phyloP scores from a whole-genome alignment of 2,329 filamentous ascomycete species.

The Paramyrothecium roridum region DNA sequence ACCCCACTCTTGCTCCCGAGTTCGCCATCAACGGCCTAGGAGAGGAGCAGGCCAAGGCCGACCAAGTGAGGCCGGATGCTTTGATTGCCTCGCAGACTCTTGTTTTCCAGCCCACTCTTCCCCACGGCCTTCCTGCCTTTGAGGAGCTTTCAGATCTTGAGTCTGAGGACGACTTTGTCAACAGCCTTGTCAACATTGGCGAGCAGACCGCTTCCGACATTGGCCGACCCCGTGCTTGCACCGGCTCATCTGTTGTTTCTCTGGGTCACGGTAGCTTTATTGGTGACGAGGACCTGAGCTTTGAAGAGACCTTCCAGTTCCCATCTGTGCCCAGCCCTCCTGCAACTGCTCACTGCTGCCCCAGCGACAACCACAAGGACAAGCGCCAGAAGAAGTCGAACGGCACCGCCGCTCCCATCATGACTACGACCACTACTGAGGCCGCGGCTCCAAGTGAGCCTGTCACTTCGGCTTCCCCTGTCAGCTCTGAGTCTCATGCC shows the following conservation, averaged over 20 bases:
- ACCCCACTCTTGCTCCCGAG: slow-evolving; percentile 52
- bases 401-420: slow-evolving; percentile 41
- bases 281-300: slow-evolving; percentile 72
- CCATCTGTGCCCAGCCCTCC: slow-evolving; percentile 62
- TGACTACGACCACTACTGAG: slow-evolving; percentile 36
- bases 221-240: slow-evolving; percentile 68
- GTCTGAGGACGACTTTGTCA: slow-evolving; percentile 79
- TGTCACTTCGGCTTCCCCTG: slow-evolving; percentile 27
- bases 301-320: slow-evolving; percentile 65
- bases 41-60: slow-evolving; percentile 58
- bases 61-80: slow-evolving; percentile 46
- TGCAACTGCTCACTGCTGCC: slow-evolving; percentile 28
- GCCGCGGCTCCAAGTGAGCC: slow-evolving; percentile 28
- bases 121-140: slow-evolving; percentile 67
- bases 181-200: slow-evolving; percentile 67
- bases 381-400: slow-evolving; percentile 57
- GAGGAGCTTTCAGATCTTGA: slow-evolving; percentile 88
- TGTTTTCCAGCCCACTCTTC: slow-evolving; percentile 47
- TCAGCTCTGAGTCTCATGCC: slow-evolving; percentile 32
- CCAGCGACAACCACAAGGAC: slow-evolving; percentile 47
- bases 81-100: slow-evolving; percentile 41
- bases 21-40: slow-evolving; percentile 64
- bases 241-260: slow-evolving; percentile 63
- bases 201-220: slow-evolving; percentile 48
- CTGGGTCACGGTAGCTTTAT: slow-evolving; percentile 76